Evolutionary conservation across 2,329 filamentous ascomycete genomes (phyloP), one percentile per base, ranked within the genome.

Genomic region (Diaporthe sp.): DNA sequence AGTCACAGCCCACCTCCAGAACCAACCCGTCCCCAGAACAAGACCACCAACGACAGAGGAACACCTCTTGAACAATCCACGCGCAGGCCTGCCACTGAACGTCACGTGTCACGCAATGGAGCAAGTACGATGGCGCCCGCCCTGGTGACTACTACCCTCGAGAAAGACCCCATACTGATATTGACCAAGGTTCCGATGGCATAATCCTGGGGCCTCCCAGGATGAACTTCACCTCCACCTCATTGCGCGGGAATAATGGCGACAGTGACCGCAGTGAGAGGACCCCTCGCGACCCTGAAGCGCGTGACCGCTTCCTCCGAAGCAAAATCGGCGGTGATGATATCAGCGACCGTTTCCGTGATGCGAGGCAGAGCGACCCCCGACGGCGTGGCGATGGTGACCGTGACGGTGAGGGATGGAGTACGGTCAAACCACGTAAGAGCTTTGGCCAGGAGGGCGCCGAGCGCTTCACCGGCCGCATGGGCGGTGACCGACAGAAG

Each of bases 191-290:
- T 82, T 86, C 90, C 80, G 96, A 98, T 80, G 95, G 97, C 78
- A 94, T 97, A 75, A 90, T 97, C 75, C 93, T 98, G 75, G 95
- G 94, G 19, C 95, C 95, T 28, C 94, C 95, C 2, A 94, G 94
- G 83, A 94, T 92, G 62, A 91, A 92, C 59, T 98, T 98, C 83
- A 91, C 94, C 72, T 97, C 95, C 1, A 90, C 93, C 31, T 94
- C 90, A 44, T 84, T 87, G 71, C 88, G 91, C 77, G 82, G 81
- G 55, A 79, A 81, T 22, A 83, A 85, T 73, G 80, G 80, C 34
- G 82, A 84, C 72, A 87, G 88, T 19, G 84, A 87, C 68, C 90
- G 91, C 68, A 85, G 85, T 39, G 89, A 92, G 39, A 92, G 90
- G 78, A 81, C 85, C 3, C 77, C 81, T 34, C 91, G 89, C 79